Conservation (phyloP, 768 basidiomycete species). For the Rhizopogon vesiculosus region DNA sequence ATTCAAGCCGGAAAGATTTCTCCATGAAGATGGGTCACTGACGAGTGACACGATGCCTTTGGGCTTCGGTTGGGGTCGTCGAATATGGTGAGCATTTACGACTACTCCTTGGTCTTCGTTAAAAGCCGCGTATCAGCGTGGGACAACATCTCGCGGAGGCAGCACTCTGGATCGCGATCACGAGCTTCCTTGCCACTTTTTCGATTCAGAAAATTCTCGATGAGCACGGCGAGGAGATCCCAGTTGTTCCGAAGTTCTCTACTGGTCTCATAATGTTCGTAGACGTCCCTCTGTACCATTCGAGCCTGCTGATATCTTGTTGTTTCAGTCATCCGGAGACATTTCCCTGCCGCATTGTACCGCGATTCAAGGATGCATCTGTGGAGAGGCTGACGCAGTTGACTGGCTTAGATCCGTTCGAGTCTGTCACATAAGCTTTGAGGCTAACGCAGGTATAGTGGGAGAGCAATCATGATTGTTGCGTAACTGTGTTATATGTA, state of each 20-base stretch:
- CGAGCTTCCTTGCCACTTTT: slow-evolving; percentile 17
- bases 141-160: neutral
- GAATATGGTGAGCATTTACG: neutral
- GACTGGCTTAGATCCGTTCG: too few relatives aligned
- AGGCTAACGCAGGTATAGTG: too few relatives aligned
- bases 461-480: too few relatives aligned
- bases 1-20: slow-evolving; percentile 29
- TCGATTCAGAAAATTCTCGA: slow-evolving; percentile 11
- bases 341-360: slow-evolving; percentile 13
- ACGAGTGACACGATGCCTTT: neutral
- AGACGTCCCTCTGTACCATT: neutral
- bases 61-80: neutral
- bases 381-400: too few relatives aligned
- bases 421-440: too few relatives aligned
- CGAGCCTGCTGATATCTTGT: neutral
- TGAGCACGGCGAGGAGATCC: slow-evolving; percentile 2
- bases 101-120: too few relatives aligned
- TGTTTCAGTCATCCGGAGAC: slow-evolving; percentile 8
- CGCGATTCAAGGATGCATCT: slow-evolving; percentile 2
- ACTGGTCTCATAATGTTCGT: slow-evolving; percentile 5
- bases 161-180: too few relatives aligned
- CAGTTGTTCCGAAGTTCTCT: slow-evolving; percentile 1
- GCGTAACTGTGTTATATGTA: too few relatives aligned
- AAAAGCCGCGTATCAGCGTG: too few relatives aligned
- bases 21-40: slow-evolving; percentile 9